Conservation (phyloP, 257 asterid species). For the Solanum pimpinellifolium region DNA sequence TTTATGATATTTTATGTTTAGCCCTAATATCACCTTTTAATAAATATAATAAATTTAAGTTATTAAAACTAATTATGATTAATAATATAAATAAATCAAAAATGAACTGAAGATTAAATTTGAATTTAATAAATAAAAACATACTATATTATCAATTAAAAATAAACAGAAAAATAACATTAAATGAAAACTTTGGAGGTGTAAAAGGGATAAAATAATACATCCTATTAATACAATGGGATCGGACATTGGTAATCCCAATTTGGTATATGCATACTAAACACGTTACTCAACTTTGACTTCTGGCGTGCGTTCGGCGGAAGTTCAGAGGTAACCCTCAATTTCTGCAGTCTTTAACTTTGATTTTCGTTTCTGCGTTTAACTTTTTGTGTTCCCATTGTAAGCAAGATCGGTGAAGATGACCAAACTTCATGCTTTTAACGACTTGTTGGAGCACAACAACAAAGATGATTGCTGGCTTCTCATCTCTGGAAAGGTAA, state of each 20-base stretch:
- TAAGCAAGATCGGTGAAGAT: conserved; percentile 5
- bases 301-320: background rate
- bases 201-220: background rate
- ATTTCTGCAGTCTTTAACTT: background rate
- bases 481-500: conserved; percentile 51
- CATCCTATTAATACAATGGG: background rate
- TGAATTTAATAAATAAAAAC: too few species aligned
- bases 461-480: conserved; percentile 54
- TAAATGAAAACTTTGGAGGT: background rate
- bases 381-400: background rate
- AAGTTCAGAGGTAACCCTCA: background rate
- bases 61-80: too few species aligned
- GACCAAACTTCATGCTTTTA: conserved; percentile 30
- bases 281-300: background rate
- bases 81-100: too few species aligned
- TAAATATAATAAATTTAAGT: too few species aligned
- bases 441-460: conserved; percentile 43
- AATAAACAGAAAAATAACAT: too few species aligned
- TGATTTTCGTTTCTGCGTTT: background rate
- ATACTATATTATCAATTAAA: too few species aligned
- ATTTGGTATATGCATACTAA: too few species aligned
- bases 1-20: too few species aligned
- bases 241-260: background rate
- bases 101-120: too few species aligned
- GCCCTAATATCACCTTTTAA: too few species aligned